Conservation (phyloP, 202 grass and related monocot species). For the Schoenoplectus tabernaemontani region DNA sequence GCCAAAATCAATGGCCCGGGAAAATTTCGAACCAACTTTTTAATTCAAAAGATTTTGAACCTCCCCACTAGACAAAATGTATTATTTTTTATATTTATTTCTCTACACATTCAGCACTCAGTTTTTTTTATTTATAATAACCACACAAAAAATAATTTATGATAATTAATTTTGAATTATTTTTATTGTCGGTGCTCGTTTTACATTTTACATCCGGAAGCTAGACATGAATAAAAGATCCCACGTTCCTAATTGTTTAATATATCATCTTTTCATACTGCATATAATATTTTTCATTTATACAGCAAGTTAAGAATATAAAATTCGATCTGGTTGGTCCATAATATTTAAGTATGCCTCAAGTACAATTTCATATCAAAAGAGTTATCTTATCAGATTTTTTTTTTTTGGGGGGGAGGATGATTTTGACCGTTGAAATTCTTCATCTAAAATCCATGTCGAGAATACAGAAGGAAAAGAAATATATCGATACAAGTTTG, state of each 20-base stretch:
- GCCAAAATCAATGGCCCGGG: too few species aligned
- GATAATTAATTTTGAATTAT: too few species aligned
- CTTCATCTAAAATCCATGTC: not conserved
- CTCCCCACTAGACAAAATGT: too few species aligned
- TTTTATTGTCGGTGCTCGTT: not conserved
- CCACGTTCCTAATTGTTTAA: not conserved
- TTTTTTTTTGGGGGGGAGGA: too few species aligned
- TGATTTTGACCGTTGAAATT: not conserved
- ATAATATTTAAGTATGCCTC: too few species aligned
- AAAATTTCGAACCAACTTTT: too few species aligned
- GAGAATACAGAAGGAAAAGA: not conserved
- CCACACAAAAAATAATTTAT: not conserved
- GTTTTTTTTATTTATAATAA: not conserved
- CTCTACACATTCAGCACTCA: not conserved
- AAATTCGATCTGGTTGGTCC: too few species aligned
- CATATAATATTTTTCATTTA: conserved; percentile 1
- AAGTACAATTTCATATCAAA: too few species aligned
- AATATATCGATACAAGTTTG: not conserved
- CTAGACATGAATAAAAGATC: not conserved
- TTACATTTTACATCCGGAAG: conserved; percentile 13
- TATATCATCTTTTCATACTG: not conserved
- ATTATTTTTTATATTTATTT: not conserved
- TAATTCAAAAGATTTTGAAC: too few species aligned
- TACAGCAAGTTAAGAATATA: not conserved
- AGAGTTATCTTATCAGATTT: too few species aligned